Conservation (phyloP, 2,329 filamentous ascomycete genomes). For the Nemania bipapillata region DNA sequence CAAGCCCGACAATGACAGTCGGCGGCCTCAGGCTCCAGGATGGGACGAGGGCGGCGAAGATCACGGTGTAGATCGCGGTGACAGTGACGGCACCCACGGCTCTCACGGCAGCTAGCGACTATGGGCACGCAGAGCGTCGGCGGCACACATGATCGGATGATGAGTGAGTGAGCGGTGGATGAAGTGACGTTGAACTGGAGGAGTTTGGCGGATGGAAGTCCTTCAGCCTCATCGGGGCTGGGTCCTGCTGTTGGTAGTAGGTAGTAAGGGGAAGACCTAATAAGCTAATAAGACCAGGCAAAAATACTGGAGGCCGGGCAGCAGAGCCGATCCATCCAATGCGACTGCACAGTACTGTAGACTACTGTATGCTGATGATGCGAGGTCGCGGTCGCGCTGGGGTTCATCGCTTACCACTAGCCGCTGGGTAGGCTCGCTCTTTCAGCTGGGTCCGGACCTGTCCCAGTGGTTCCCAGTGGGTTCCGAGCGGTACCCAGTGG, state of each 20-base stretch:
- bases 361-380: no score
- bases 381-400: no score
- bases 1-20: conserved; percentile 15
- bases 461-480: not conserved
- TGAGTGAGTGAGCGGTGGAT: conserved; percentile 29
- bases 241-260: conserved; percentile 22
- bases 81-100: conserved; percentile 24
- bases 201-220: conserved; percentile 37
- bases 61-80: conserved; percentile 1
- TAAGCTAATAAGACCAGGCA: conserved; percentile 4
- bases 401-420: conserved; percentile 4
- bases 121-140: conserved; percentile 14
- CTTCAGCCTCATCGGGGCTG: conserved; percentile 48
- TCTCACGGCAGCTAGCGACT: conserved; percentile 27
- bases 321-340: not conserved
- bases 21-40: conserved; percentile 31
- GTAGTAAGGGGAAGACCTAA: not conserved
- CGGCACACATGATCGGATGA: conserved; percentile 32
- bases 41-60: conserved; percentile 2
- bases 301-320: conserved; percentile 26
- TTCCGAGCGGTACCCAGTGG: not conserved
- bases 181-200: conserved; percentile 46
- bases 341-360: not conserved
- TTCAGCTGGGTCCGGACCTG: conserved; percentile 7
- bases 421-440: not conserved